Evolutionary conservation across 2,329 filamentous ascomycete species (phyloP), one percentile per base, ranked within the genome.

Genomic region (Claviceps sp.): DNA sequence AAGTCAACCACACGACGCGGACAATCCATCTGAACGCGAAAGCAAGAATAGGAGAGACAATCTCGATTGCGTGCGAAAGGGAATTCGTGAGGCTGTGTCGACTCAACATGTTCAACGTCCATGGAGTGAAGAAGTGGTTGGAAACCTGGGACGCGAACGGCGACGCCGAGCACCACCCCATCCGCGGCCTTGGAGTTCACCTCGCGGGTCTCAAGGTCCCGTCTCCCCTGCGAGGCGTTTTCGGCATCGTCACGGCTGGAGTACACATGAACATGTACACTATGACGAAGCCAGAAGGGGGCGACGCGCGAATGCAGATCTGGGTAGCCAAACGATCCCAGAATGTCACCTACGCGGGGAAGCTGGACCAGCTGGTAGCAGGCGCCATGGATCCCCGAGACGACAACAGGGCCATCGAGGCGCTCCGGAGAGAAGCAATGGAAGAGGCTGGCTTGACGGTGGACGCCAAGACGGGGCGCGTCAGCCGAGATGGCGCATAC

Each of bases 201-300:
- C 49, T 60, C 7, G 51, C 55, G 5, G 56, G 60, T 4, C 52
- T 69, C 19, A 51, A 57, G 40, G 62, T 69, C 10, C 64, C 66
- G 3, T 60, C 64, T 10, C 62, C 65, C 2, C 55, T 62, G 30
- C 58, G 67, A 4, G 67, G 67, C 1, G 55, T 69, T 10, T 61
- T 70, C 30, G 67, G 67, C 5, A 59, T 68, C 38, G 56, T 66
- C 37, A 70, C 67, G 2, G 61, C 64, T 4, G 67, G 67, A 7
- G 63, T 66, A 2, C 67, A 70, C 52, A 60, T 70, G 55, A 70
- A 66, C 54, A 62, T 66, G 46, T 70, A 63, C 56, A 64, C 62
- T 37, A 52, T 59, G 44, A 61, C 57, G 44, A 47, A 51, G 11
- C 30, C 10, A n/a, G 51, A 52, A 26, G 56, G 54, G n/a, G 58